Conservation (phyloP, 2,329 filamentous ascomycete genomes). For the Lachnellula subtilissima region DNA sequence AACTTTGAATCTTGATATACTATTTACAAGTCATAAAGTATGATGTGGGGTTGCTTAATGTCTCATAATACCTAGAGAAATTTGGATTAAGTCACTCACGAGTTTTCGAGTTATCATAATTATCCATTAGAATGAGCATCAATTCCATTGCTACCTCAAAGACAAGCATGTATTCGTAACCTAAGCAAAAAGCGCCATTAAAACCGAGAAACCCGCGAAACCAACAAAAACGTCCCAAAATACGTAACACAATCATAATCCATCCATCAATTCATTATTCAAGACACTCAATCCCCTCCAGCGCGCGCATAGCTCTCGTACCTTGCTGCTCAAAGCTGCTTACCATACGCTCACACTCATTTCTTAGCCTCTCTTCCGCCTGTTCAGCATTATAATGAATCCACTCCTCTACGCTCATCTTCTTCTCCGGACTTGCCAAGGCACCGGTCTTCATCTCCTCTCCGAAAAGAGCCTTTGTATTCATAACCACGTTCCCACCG, state of each 20-base stretch:
- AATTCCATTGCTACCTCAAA: background rate
- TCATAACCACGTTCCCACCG: constrained; percentile 23
- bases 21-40: too few species aligned
- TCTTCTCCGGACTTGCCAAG: constrained; percentile 71
- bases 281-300: constrained; percentile 60
- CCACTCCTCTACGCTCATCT: constrained; percentile 94
- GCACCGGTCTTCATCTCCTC: constrained; percentile 44
- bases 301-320: constrained; percentile 65
- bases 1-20: too few species aligned
- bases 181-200: background rate
- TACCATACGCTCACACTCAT: constrained; percentile 80
- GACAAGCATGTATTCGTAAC: background rate
- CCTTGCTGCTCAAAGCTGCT: constrained; percentile 80
- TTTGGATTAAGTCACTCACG: too few species aligned
- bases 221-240: background rate
- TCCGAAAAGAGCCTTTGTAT: constrained; percentile 30
- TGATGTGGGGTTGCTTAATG: too few species aligned
- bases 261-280: constrained; percentile 8
- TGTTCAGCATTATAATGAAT: constrained; percentile 73
- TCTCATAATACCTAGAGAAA: too few species aligned
- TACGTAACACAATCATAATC: constrained; percentile 2
- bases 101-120: too few species aligned
- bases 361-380: constrained; percentile 73
- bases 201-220: background rate
- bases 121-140: background rate